Percentiles rank a stretch among this genome's conserved stretches.
These are phyloP conservation scores for Nakazawaea holstii DNA, from an alignment of 805 yeast species.

Conservation along the genomic window DNA sequence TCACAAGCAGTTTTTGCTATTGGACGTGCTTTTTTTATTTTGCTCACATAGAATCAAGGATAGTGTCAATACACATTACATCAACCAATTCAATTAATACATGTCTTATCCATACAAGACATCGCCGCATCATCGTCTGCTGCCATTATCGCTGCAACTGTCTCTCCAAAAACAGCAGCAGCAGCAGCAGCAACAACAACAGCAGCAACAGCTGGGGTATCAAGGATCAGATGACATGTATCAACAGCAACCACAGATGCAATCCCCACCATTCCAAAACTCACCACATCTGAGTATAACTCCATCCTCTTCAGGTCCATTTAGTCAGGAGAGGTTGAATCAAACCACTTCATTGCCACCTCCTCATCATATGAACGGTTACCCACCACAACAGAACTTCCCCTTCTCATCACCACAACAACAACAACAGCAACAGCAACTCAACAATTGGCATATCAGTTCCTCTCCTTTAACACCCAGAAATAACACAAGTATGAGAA, in stretches of 20 bases:
- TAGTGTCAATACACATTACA: no score
- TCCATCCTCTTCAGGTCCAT: neutral
- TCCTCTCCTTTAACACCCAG: slow-evolving; percentile 5
- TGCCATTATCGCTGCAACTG: neutral
- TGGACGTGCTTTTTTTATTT: no score
- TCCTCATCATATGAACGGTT: neutral
- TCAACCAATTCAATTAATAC: no score
- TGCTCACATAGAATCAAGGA: no score
- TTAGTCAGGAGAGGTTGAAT: neutral
- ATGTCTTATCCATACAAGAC: slow-evolving; percentile 3
- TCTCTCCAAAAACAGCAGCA: neutral
- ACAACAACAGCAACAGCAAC: neutral
- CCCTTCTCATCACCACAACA: slow-evolving; percentile 6
- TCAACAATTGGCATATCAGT: slow-evolving; percentile 1
- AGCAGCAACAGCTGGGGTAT: neutral
- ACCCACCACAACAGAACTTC: neutral
- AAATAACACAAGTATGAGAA: neutral
- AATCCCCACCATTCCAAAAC: neutral
- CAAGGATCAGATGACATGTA: neutral
- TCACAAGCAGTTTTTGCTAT: no score
- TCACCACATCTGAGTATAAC: neutral
- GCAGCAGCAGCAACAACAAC: neutral
- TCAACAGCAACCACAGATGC: slow-evolving; percentile 1
- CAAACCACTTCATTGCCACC: neutral
- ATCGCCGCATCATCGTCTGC: neutral